Evolutionary conservation across 306 rosid genomes (phyloP), one percentile per base, ranked within the genome.

Genomic region (Gleditsia sinensis): DNA sequence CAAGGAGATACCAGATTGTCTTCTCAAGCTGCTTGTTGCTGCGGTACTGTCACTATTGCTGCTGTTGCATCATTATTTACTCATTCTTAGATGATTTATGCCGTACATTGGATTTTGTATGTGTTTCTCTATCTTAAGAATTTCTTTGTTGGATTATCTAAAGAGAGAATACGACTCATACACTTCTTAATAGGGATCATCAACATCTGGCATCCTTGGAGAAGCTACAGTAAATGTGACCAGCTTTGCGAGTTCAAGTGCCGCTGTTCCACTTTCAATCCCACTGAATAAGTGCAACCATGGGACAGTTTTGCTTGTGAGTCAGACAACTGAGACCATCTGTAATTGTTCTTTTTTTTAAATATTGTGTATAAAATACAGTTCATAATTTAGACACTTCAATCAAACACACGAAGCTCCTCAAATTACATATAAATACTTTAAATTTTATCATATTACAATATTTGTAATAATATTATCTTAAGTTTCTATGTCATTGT

Each of bases 171-270:
- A 34, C 19, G 59, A 20, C 55, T 75, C 46, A 30, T 64, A 30
- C 28, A 24, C 54, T 77, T 58, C 4, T 13, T 66, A 32, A 71
- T 72, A 88, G 91, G 91, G 89, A 49, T 88, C 89, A 46, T 72
- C 77, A 40, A 80, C 86, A 67, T 80, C 86, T 68, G 86, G 87
- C 59, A 84, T 81, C 68, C 89, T 84, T 68, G 93, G 91, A 66
- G 89, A 88, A 72, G 91, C 83, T 33, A 78, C 81, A 20, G 65
- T 86, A 42, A 86, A 67, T 37, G 40, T 86, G 91, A 67, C 69
- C 56, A 67, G 65, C 73, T 82, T 78, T 68, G 72, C 56, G 68
- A 83, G 68, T 80, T 75, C 87, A 78, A 69, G 32, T 49, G 77
- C 84, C 72, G 84, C 84, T 37, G 58, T 69, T 75, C 85, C 86